Conservation (phyloP, 139 green algal species). For the Limnomonas spitsbergensis region DNA sequence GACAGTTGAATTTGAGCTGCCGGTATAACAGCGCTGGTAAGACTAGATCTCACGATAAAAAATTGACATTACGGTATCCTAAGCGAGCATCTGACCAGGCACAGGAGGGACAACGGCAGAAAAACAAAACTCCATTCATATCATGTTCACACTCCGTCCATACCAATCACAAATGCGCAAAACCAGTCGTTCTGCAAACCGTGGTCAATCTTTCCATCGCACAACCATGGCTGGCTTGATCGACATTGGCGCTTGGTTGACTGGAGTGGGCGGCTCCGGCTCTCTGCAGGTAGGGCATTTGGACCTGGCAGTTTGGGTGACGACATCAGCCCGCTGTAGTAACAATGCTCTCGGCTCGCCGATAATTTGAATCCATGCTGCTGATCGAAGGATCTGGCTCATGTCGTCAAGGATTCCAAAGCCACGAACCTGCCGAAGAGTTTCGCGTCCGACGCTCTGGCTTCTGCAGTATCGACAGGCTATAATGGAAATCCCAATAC, state of each 20-base stretch:
- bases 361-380: not conserved
- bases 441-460: slow-evolving; percentile 24
- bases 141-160: too few relatives aligned
- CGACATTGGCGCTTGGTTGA: not conserved
- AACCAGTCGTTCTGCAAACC: not conserved
- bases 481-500: not conserved
- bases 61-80: too few relatives aligned
- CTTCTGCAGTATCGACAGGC: slow-evolving; percentile 22
- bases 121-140: too few relatives aligned
- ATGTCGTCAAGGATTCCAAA: not conserved
- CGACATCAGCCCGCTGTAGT: not conserved
- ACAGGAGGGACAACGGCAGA: too few relatives aligned
- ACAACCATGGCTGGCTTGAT: not conserved
- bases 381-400: not conserved
- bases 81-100: too few relatives aligned
- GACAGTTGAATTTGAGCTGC: not conserved
- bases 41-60: too few relatives aligned
- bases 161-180: too few relatives aligned
- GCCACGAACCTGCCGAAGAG: not conserved
- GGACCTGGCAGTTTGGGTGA: not conserved
- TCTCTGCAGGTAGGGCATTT: not conserved
- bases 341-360: not conserved
- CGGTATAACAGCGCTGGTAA: too few relatives aligned
- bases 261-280: not conserved
- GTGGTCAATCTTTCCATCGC: not conserved